Evolutionary conservation across 495 filamentous ascomycete genomes (phyloP), one percentile per base, ranked within the genome.

Genomic region (Penicillium taxi): DNA sequence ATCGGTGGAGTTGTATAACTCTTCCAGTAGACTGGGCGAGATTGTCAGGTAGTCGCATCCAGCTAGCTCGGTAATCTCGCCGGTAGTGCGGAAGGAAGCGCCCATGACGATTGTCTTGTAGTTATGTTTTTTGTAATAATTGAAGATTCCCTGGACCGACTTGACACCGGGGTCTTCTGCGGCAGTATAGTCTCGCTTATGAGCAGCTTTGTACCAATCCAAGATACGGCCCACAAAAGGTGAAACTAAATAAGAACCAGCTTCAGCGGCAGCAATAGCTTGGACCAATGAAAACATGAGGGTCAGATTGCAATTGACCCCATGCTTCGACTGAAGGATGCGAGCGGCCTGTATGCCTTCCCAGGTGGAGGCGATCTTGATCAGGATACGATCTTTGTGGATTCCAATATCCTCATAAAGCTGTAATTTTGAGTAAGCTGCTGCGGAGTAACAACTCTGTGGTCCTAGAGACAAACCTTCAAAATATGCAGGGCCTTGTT

Each of bases 21-120:
- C 81, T 72, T 99, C 91, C 25, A 99, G 79, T 29, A 96, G 82
- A 63, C 82, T 84, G 56, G 91, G 91, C 8, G 91, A 84, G 65
- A 99, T 99, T 55, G 91, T 99, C 46, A 99, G 73, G 74, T 96
- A 99, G 67, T 99, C 91, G 58, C 91, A 96, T 54, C 91, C 91
- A 61, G 87, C 87, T 21, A 99, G 74, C 76, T 99, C 93, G 28
- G 83, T 95, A 67, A 99, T 94, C 73, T 99, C 91, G 45, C 91
- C 91, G 36, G 70, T 66, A 70, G 83, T 95, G 53, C 91, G 75
- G 85, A 99, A 99, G 9, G 88, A 95, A 46, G 91, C 91, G 57
- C 91, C 91, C 91, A 99, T 99, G 61, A 99, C 91, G 53, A 94
- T 94, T 62, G 91, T 98, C 52, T 91, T 89, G 79, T 99, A 96